Evolutionary conservation across 2,329 filamentous ascomycete species (phyloP), one percentile per base, ranked within the genome.

Genomic region (Botrytis cinerea): DNA sequence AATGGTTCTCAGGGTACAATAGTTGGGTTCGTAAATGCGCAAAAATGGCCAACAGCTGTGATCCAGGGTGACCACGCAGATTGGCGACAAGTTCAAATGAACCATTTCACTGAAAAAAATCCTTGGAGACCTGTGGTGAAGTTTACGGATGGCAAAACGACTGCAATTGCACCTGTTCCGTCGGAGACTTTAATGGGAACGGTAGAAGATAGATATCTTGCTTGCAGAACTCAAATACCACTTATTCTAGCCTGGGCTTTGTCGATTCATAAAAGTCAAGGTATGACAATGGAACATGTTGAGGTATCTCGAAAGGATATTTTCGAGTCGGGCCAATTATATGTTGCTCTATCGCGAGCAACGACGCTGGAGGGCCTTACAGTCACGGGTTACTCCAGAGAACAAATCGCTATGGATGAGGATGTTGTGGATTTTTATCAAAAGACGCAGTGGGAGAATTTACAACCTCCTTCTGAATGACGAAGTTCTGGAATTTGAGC

Each of bases 231-330:
- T 7, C 87, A 89, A 74, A 83, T 89, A 8, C 96, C 96, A 0
- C 86, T 98, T 66, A 97, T 97, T 72, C 86, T 98, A 35, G 95
- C 95, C 0, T 98, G 96, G 96, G 95, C 96, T 1, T 84, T 98
- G 46, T 97, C 94, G 1, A 98, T 99, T 73, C 96, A 99, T 85
- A 98, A 98, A 83, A 95, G 95, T 0, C 95, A 98, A 81, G 95
- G 95, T 1, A 95, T 98, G 82, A 98, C 95, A 0, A 66, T 80
- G 9, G 70, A 79, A 6, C 73, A 75, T 68, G 76, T 80, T 2
- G 76, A 79, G 62, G 78, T 80, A 2, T 78, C 76, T 1, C 75
- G 74, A 7, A 68, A 74, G 1, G 72, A 79, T 71, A 76, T 80
- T 12, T 80, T 80, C 63, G 78, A 80, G 45, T 60, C 70, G 1